Base-by-base conservation (phyloP, 2,329 filamentous ascomycete species). In the Colletotrichum tamarilloi region DNA sequence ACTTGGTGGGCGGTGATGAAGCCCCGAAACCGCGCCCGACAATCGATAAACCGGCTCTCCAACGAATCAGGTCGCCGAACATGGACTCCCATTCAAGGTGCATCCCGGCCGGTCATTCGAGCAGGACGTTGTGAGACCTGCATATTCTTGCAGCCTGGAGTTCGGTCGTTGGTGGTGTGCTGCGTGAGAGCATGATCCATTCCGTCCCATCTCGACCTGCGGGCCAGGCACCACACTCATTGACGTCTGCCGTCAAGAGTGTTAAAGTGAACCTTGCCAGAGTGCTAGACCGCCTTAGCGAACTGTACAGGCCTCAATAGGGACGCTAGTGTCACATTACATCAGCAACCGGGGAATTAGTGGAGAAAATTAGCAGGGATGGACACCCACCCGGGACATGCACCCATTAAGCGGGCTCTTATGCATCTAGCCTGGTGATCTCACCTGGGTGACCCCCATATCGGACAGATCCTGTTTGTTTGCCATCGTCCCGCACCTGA, bases 391-490 rank as follows among this genome's bases (percentile, higher is more conserved):
- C 42, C 59, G 69, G 69, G 55, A 70, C 53, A 57, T 70, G 46
- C 67, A 70, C 55, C 32, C 67, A 70, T 66, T 74, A 72, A 72
- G 62, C 68, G 68, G 67, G 68, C 62, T 74, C 56, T 72, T 74
- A 74, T 74, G 72, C 72, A 74, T 67, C 68, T 72, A 74, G 56
- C 68, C 72, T 72, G 71, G 67, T 73, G 67, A 72, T 72, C 46
- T 71, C 32, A 68, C 57, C 38, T 63, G 35, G 58, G 63, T 72
- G 68, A 55, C 66, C 58, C 67, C 66, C 58, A 63, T 69, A 68
- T 49, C 53, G 67, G 72, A 42, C 68, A 72, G 56, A 72, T 74
- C 68, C 67, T 66, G 56, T 72, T 70, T 73, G 67, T 71, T 58
- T 55, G 55, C 56, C 30, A 55, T 59, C 22, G 30, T 59, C 59